Percentiles rank a stretch among this genome's conserved stretches.
These are phyloP conservation scores for Pythium plurisporium DNA, from an alignment of 352 stramenopile species.

Conservation along the genomic window DNA sequence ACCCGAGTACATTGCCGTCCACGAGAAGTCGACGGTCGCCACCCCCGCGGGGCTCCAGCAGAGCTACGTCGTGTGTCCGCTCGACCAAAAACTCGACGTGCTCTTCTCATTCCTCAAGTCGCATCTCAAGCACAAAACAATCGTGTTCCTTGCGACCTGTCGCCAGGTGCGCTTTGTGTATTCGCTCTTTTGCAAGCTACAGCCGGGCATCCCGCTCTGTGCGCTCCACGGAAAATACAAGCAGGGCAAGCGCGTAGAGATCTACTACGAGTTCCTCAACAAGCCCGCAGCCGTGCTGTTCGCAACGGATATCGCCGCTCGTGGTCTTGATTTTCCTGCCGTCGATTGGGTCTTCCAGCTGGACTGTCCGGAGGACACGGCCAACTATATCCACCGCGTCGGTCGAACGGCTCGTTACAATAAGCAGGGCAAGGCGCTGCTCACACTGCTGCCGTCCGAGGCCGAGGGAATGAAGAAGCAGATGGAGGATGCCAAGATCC, in stretches of 20 bases:
- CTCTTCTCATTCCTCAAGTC: constrained; percentile 98
- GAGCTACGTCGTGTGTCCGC: constrained; percentile 92
- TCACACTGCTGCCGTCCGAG: constrained; percentile 92
- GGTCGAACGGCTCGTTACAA: constrained; percentile 95
- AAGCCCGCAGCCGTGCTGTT: constrained; percentile 94
- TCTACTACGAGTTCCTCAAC: constrained; percentile 99
- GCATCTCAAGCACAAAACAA: constrained; percentile 97
- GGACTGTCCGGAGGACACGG: constrained; percentile 96
- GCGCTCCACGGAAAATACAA: constrained; percentile 99
- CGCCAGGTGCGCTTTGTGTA: constrained; percentile 95
- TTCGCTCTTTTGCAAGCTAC: constrained; percentile 95
- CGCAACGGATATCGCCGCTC: constrained; percentile 97
- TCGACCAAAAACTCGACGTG: constrained; percentile 97
- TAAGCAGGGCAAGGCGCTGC: constrained; percentile 90
- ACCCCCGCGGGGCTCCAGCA: constrained; percentile 94
- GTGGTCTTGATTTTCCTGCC: constrained; percentile 97
- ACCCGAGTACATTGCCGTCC: constrained; percentile 97
- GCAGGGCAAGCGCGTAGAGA: constrained; percentile 95
- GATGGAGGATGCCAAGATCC: constrained; percentile 91
- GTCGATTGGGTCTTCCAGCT: constrained; percentile 99
- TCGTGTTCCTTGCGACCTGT: constrained; percentile 98
- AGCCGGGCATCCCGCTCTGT: constrained; percentile 95
- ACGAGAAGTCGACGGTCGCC: constrained; percentile 87
- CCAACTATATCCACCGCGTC: constrained; percentile 98
- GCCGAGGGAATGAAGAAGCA: constrained; percentile 82